phyloP scores from a whole-genome alignment of 2,329 filamentous ascomycete genomes.

The Fusarium sacchari region DNA sequence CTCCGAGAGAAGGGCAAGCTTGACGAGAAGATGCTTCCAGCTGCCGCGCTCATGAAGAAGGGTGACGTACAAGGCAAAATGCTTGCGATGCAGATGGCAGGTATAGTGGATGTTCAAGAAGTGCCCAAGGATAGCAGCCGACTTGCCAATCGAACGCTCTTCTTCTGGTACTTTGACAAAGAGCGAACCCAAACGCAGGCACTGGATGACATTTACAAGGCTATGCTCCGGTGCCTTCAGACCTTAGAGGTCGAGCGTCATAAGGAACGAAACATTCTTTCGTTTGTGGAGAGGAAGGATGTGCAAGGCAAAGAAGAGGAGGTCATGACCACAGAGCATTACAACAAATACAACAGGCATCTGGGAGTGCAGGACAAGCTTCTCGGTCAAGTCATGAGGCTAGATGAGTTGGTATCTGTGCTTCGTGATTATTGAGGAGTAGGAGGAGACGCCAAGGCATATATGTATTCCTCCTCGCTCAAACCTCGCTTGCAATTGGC shows the following conservation, averaged over 20 bases:
- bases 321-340: conserved; percentile 78
- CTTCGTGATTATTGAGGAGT: conserved; percentile 75
- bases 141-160: conserved; percentile 84
- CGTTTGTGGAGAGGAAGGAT: conserved; percentile 85
- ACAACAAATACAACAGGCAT: conserved; percentile 68
- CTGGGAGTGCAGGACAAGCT: conserved; percentile 77
- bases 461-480: background rate
- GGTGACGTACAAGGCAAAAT: conserved; percentile 87
- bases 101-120: conserved; percentile 92
- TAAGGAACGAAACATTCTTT: conserved; percentile 76
- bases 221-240: conserved; percentile 86
- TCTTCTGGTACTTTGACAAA: conserved; percentile 90
- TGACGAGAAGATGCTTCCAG: conserved; percentile 90
- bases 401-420: conserved; percentile 87
- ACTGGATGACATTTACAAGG: conserved; percentile 86
- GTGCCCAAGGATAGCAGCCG: conserved; percentile 88
- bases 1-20: conserved; percentile 88
- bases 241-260: conserved; percentile 80
- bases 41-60: conserved; percentile 83
- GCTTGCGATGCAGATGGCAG: conserved; percentile 84
- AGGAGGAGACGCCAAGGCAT: background rate
- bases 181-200: conserved; percentile 76
- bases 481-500: background rate
- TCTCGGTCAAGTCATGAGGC: conserved; percentile 78
- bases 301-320: conserved; percentile 86